Conservation (phyloP, 495 filamentous ascomycete species). For the Hypoxylon crocopeplum region DNA sequence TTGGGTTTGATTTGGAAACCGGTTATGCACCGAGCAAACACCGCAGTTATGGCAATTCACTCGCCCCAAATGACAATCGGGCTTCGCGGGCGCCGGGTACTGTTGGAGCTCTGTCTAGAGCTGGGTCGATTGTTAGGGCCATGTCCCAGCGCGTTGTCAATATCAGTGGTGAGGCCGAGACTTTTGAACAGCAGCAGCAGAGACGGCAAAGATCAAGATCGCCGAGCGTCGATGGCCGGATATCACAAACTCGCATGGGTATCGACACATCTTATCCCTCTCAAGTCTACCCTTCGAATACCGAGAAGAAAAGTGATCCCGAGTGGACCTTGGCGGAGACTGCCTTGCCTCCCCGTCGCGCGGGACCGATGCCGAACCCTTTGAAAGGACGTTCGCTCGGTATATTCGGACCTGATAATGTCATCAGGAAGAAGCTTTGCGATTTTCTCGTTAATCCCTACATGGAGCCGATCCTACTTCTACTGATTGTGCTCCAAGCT, state of each 20-base stretch:
- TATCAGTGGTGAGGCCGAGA: slow-evolving; percentile 82
- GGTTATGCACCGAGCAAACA: slow-evolving; percentile 50
- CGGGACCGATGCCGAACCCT: slow-evolving; percentile 70
- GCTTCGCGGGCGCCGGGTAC: slow-evolving; percentile 65
- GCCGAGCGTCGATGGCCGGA: slow-evolving; percentile 50
- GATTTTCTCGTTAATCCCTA: slow-evolving; percentile 87
- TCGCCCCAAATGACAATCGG: slow-evolving; percentile 52
- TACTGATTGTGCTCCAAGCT: slow-evolving; percentile 88
- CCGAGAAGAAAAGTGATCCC: slow-evolving; percentile 53
- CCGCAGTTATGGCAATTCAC: slow-evolving; percentile 55
- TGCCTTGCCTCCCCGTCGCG: slow-evolving; percentile 45
- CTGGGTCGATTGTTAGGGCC: slow-evolving; percentile 91
- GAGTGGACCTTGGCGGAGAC: slow-evolving; percentile 39
- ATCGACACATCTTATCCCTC: slow-evolving; percentile 57
- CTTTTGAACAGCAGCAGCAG: slow-evolving; percentile 70
- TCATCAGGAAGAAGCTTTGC: slow-evolving; percentile 75
- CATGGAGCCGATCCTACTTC: slow-evolving; percentile 84
- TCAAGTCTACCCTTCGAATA: slow-evolving; percentile 51
- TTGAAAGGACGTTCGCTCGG: slow-evolving; percentile 87
- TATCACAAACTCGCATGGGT: slow-evolving; percentile 57
- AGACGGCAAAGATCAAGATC: slow-evolving; percentile 67
- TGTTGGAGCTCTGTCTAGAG: slow-evolving; percentile 71
- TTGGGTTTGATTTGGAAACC: slow-evolving; percentile 60
- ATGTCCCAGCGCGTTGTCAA: slow-evolving; percentile 99
- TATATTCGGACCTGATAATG: slow-evolving; percentile 79